Base-by-base conservation (phyloP, 306 rosid genomes). In the Alnus rubra region DNA sequence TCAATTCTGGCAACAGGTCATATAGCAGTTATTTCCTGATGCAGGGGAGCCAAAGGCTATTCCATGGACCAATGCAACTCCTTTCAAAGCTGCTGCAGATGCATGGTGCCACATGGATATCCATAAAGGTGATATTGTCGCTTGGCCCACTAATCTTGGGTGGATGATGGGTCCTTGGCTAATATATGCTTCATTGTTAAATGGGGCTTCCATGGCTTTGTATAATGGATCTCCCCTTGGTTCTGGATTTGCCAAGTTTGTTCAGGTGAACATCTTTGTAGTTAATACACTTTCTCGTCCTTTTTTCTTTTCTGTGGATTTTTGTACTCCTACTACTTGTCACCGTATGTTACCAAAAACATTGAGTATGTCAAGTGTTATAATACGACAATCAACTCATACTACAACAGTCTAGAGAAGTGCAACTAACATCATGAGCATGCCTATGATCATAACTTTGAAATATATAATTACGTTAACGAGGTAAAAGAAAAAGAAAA, bases 101-200 rank as follows among this genome's bases (percentile, higher is more conserved):
- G 98, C 98, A 78, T 95, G 98, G 98, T 92, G 95, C 86, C 93
- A 95, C 85, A 70, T 84, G 89, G 98, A 92, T 82, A 73, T 95
- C 76, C 93, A 76, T 71, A 88, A 76, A 88, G 97, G 98, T 60
- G 98, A 95, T 78, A 58, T 91, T 37, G 91, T 95, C 49, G 87
- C 86, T 80, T 95, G 98, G 98, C 98, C 98, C 69, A 95, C 98
- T 79, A 95, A 95, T 88, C 97, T 95, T 75, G 98, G 98, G 78
- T 92, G 98, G 98, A 95, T 95, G 98, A 95, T 95, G 98, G 98
- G 98, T 65, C 98, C 98, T 59, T 95, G 98, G 98, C 88, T 95
- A 33, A 90, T 95, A 74, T 95, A 91, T 84, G 98, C 97, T 62
- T 91, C 98, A 65, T 86, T 95, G 80, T 79, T 95, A 78, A 95